A percentile compares a stretch with the other conserved stretches of the same genome.
Conservation (phyloP, 1,284 basidiomycete species). For the Cerrena zonata region DNA sequence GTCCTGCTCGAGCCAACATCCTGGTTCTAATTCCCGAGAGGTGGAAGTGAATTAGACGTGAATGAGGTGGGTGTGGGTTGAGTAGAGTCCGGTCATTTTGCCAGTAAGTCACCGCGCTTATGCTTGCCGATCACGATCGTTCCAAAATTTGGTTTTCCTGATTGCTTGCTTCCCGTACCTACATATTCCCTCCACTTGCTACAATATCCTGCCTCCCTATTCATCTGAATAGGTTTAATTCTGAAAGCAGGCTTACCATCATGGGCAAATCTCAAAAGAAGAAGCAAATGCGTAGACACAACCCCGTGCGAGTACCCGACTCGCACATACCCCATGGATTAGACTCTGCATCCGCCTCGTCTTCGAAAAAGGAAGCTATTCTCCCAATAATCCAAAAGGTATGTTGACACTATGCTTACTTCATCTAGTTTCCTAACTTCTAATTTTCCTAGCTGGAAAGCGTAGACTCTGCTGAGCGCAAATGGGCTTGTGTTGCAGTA, state of each 20-base stretch:
- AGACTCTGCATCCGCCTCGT: slow-evolving; percentile 60
- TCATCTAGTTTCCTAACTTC: neutral
- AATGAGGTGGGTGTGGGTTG: too few species aligned
- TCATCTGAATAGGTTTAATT: too few species aligned
- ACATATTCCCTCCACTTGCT: too few species aligned
- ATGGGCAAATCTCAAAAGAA: slow-evolving; percentile 93
- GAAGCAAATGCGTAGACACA: slow-evolving; percentile 73
- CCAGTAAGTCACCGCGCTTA: neutral
- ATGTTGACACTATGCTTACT: neutral
- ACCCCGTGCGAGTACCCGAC: slow-evolving; percentile 87
- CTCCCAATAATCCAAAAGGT: slow-evolving; percentile 86
- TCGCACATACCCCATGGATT: slow-evolving; percentile 80
- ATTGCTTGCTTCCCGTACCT: neutral
- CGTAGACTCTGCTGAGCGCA: slow-evolving; percentile 70
- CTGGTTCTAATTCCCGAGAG: too few species aligned
- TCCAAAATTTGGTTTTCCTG: neutral
- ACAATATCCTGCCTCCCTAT: too few species aligned
- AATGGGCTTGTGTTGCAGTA: slow-evolving; percentile 90
- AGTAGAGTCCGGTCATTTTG: neutral
- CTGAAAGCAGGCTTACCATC: too few species aligned
- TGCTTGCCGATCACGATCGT: neutral
- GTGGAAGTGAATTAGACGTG: too few species aligned
- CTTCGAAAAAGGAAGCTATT: slow-evolving; percentile 71
- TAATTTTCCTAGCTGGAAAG: slow-evolving; percentile 56
- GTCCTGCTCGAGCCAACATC: slow-evolving; percentile 8